Evolutionary conservation across 768 basidiomycete genomes (phyloP).

Genomic region (Macrolepiota dolichaula): DNA sequence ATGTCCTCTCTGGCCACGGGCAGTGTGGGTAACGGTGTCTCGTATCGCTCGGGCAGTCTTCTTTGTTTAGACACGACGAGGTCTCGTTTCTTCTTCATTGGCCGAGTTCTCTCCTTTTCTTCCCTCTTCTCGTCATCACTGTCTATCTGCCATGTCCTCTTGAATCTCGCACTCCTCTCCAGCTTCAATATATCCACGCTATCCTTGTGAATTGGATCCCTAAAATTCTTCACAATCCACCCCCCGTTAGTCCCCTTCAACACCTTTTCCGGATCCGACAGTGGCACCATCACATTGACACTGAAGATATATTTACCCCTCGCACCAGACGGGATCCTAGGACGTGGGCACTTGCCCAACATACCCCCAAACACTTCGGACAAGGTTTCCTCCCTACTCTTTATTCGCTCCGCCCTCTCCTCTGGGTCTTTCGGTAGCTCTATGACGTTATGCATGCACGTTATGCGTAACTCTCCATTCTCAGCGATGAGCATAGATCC

Average conservation of each 20-base stretch:
- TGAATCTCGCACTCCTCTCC: background rate
- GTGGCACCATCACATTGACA: background rate
- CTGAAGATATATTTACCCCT: background rate
- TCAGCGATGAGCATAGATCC: constrained; percentile 1
- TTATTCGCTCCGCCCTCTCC: background rate
- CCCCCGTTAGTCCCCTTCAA: background rate
- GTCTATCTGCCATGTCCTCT: background rate
- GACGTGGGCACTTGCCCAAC: background rate
- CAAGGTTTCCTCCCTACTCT: background rate
- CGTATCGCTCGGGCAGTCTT: background rate
- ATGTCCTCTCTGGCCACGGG: background rate
- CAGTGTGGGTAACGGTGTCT: background rate
- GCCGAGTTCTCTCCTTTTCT: background rate
- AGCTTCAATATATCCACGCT: background rate
- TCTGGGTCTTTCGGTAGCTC: background rate
- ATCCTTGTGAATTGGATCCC: too few species aligned
- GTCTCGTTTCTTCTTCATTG: background rate
- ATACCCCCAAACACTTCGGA: background rate
- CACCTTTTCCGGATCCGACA: background rate
- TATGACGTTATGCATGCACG: constrained; percentile 2
- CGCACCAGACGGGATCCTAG: background rate
- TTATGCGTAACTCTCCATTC: background rate
- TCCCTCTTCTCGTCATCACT: background rate
- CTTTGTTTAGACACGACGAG: background rate
- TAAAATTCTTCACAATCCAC: background rate